A percentile compares a stretch with the other conserved stretches of the same genome.
Evolutionary conservation across 2,329 filamentous ascomycete species (phyloP).

Genomic region (Podosphaera xanthii): DNA sequence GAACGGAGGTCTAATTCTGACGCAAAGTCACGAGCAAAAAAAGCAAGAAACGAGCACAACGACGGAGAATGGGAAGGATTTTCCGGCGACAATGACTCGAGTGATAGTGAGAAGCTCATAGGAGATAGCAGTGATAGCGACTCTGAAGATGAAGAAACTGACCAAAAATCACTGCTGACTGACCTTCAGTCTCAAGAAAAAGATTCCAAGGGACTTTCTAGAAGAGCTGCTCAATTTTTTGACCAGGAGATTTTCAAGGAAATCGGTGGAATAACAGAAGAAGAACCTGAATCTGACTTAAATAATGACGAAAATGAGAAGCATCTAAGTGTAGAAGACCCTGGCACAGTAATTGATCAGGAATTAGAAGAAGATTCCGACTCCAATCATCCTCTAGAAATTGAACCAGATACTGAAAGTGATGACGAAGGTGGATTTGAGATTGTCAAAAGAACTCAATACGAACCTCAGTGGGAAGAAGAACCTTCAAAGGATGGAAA

Average conservation of each 20-base stretch:
- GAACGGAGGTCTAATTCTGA: slow-evolving; percentile 59
- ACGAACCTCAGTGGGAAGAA: slow-evolving; percentile 42
- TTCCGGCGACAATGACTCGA: slow-evolving; percentile 37
- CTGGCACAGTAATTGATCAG: slow-evolving; percentile 13
- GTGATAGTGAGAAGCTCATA: slow-evolving; percentile 31
- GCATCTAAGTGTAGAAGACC: slow-evolving; percentile 17
- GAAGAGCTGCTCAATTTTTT: slow-evolving; percentile 72
- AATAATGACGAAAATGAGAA: slow-evolving; percentile 21
- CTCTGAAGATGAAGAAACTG: slow-evolving; percentile 24
- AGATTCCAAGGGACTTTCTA: slow-evolving; percentile 44
- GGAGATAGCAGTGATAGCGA: slow-evolving; percentile 30
- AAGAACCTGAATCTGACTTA: slow-evolving; percentile 23
- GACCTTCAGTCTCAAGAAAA: slow-evolving; percentile 33
- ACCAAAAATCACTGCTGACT: slow-evolving; percentile 31
- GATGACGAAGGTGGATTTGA: slow-evolving; percentile 33
- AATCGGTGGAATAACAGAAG: slow-evolving; percentile 42
- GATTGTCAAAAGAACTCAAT: slow-evolving; percentile 29
- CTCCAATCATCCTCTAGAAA: slow-evolving; percentile 8
- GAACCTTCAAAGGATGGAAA: slow-evolving; percentile 39
- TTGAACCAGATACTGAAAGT: slow-evolving; percentile 6
- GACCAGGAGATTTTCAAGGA: slow-evolving; percentile 85
- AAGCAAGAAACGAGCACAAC: slow-evolving; percentile 55
- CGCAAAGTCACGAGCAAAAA: slow-evolving; percentile 78
- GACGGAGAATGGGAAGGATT: slow-evolving; percentile 89
- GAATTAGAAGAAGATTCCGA: slow-evolving; percentile 15